A percentile compares a stretch with the other conserved stretches of the same genome.
Conservation (phyloP, 805 yeast species). For the Candida khao-thaluensis region DNA sequence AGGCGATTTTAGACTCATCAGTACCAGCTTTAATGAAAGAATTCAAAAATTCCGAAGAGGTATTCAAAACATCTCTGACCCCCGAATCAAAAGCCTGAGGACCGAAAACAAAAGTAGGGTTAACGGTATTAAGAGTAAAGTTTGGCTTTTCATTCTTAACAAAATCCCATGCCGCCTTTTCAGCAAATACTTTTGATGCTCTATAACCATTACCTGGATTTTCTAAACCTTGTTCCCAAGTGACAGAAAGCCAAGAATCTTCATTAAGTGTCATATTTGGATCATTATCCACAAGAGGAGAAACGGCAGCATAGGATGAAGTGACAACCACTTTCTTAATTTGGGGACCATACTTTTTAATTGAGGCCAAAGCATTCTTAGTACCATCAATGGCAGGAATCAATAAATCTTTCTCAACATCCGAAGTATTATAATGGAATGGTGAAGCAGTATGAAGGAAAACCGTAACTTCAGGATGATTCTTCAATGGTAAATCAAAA, state of each 20-base stretch:
- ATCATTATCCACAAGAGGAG: slow-evolving; percentile 31
- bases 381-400: slow-evolving; percentile 63
- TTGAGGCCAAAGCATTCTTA: slow-evolving; percentile 44
- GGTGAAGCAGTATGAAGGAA: slow-evolving; percentile 52
- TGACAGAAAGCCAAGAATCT: slow-evolving; percentile 36
- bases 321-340: slow-evolving; percentile 53
- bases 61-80: slow-evolving; percentile 26
- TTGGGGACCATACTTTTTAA: slow-evolving; percentile 42
- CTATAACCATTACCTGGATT: slow-evolving; percentile 41
- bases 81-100: slow-evolving; percentile 41
- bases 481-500: slow-evolving; percentile 46
- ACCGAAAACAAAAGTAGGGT: slow-evolving; percentile 41
- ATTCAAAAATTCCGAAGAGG: slow-evolving; percentile 37
- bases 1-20: slow-evolving; percentile 26
- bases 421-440: slow-evolving; percentile 36
- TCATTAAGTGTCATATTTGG: slow-evolving; percentile 32
- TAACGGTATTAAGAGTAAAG: slow-evolving; percentile 33
- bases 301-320: slow-evolving; percentile 51
- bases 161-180: slow-evolving; percentile 32
- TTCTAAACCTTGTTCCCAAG: slow-evolving; percentile 35
- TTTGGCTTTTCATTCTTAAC: slow-evolving; percentile 19
- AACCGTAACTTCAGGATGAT: slow-evolving; percentile 39
- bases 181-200: slow-evolving; percentile 40
- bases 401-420: slow-evolving; percentile 49
- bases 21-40: slow-evolving; percentile 26